phyloP scores from a whole-genome alignment of 495 filamentous ascomycete species.

The Penicillium herquei region DNA sequence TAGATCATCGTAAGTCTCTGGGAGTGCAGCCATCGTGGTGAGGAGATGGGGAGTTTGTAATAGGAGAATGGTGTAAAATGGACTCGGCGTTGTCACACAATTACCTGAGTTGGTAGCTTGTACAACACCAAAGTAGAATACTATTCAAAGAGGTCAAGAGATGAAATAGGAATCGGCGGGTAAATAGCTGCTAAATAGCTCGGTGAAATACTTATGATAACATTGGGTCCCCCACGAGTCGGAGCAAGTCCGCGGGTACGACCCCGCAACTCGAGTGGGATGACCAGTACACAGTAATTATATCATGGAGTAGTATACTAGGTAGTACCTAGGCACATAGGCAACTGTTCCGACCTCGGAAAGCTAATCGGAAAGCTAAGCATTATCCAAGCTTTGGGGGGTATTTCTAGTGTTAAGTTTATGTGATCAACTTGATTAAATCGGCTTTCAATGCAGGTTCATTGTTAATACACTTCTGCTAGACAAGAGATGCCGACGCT shows the following conservation, averaged over 20 bases:
- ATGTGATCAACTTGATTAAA: background rate
- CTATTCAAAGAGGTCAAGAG: too few relatives aligned
- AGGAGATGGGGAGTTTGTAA: background rate
- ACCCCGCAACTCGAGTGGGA: background rate
- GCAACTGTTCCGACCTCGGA: too few relatives aligned
- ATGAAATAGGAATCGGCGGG: background rate
- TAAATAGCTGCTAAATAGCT: background rate
- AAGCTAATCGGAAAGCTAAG: background rate
- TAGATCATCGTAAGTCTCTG: slow-evolving; percentile 47
- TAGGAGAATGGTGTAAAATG: background rate
- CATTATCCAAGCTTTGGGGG: background rate
- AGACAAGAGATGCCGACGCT: background rate
- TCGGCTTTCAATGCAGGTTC: background rate
- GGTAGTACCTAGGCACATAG: too few relatives aligned
- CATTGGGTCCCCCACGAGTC: background rate
- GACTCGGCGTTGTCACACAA: background rate
- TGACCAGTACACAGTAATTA: background rate
- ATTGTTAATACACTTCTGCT: background rate
- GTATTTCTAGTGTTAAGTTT: background rate
- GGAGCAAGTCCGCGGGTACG: background rate
- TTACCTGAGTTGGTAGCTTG: too few relatives aligned
- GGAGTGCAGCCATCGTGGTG: slow-evolving; percentile 30
- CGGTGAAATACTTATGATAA: background rate
- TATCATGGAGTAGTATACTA: background rate
- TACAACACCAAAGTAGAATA: too few relatives aligned